phyloP scores from a whole-genome alignment of 2,329 filamentous ascomycete genomes.

The Chaetomiaceae sp. region DNA sequence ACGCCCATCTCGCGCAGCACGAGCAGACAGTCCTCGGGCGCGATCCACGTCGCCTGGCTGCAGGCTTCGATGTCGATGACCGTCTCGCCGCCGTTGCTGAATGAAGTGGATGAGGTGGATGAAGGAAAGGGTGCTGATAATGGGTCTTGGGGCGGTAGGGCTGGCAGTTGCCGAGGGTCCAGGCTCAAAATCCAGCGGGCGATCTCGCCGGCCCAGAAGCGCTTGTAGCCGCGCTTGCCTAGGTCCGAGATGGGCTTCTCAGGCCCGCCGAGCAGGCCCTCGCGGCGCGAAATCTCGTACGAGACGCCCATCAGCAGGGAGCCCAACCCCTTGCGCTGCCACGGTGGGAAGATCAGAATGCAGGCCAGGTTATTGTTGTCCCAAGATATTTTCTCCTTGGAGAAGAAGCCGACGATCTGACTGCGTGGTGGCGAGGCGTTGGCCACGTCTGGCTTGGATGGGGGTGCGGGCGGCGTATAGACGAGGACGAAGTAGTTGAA shows the following conservation, averaged over 20 bases:
- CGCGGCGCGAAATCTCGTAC: constrained; percentile 82
- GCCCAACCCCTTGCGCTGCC: constrained; percentile 85
- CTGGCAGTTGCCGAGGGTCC: constrained; percentile 19
- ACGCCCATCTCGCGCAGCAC: constrained; percentile 77
- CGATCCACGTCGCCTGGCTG: constrained; percentile 74
- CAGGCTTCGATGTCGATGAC: constrained; percentile 64
- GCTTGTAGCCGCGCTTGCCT: constrained; percentile 72
- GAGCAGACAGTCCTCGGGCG: constrained; percentile 72
- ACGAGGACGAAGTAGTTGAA: constrained; percentile 94
- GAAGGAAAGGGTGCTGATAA: no score
- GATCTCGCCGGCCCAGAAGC: constrained; percentile 83
- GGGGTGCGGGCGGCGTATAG: constrained; percentile 50
- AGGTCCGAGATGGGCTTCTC: constrained; percentile 89
- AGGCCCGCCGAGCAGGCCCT: constrained; percentile 79
- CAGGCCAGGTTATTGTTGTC: constrained; percentile 97
- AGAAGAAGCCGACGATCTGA: constrained; percentile 91
- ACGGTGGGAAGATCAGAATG: constrained; percentile 91
- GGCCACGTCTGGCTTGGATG: constrained; percentile 9
- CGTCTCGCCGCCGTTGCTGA: constrained; percentile 29
- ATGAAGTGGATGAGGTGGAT: constrained; percentile 22
- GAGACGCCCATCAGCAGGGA: constrained; percentile 86
- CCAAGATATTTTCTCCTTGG: constrained; percentile 98
- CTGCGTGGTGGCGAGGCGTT: constrained; percentile 24
- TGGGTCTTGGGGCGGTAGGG: no score
- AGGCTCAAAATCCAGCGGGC: constrained; percentile 57